Evolutionary conservation across 1,284 basidiomycete genomes (phyloP).

Genomic region (Phlebopus sp.): DNA sequence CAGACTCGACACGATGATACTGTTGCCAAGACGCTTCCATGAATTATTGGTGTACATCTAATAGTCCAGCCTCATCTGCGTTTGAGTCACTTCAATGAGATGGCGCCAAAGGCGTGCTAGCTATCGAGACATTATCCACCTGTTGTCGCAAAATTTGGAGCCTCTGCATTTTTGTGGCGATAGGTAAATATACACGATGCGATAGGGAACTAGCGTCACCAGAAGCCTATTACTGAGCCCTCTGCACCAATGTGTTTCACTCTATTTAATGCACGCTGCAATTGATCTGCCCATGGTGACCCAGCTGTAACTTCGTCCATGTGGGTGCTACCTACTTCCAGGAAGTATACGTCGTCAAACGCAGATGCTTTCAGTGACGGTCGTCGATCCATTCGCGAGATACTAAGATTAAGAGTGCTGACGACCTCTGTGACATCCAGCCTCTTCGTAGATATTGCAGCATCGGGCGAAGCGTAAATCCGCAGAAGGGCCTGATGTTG

Average conservation of each 20-base stretch:
- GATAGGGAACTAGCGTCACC: slow-evolving; percentile 30
- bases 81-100: too few species aligned
- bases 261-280: slow-evolving; percentile 19
- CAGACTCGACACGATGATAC: slow-evolving; percentile 8
- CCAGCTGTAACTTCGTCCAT: slow-evolving; percentile 8
- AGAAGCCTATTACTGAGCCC: slow-evolving; percentile 40
- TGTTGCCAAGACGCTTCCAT: too few species aligned
- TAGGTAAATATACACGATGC: too few species aligned
- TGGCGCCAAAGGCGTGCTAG: too few species aligned
- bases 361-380: slow-evolving; percentile 46
- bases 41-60: too few species aligned
- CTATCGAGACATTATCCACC: too few species aligned
- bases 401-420: slow-evolving; percentile 19
- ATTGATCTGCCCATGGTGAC: slow-evolving; percentile 17
- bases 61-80: too few species aligned
- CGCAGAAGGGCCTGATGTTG: slow-evolving; percentile 42
- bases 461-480: slow-evolving; percentile 18
- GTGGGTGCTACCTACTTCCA: slow-evolving; percentile 41
- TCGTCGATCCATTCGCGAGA: slow-evolving; percentile 61
- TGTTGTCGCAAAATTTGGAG: too few species aligned
- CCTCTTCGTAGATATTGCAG: neutral
- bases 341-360: slow-evolving; percentile 61
- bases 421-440: slow-evolving; percentile 19
- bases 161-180: too few species aligned
- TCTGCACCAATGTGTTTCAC: slow-evolving; percentile 14